Conservation (phyloP, 1,284 basidiomycete species). For the Pascua sp. region DNA sequence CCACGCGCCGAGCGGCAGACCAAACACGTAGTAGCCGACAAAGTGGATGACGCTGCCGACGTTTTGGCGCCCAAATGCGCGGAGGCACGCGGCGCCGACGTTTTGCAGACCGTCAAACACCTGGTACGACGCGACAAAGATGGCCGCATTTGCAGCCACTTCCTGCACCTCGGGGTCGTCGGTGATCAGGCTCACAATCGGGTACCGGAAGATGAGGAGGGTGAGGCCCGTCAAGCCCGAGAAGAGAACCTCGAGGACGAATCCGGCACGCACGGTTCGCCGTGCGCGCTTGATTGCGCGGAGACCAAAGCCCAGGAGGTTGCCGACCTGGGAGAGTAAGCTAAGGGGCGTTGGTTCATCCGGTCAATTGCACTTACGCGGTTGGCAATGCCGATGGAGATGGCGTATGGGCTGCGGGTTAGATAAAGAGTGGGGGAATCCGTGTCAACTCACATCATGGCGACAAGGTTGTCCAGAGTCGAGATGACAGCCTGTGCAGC, state of each 20-base stretch:
- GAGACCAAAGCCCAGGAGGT: constrained; percentile 30
- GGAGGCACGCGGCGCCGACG: constrained; percentile 29
- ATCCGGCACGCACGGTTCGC: constrained; percentile 21
- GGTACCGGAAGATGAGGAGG: constrained; percentile 19
- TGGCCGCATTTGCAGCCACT: constrained; percentile 19
- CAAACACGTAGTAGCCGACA: constrained; percentile 23
- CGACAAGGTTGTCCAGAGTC: constrained; percentile 19
- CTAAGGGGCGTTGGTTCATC: background rate
- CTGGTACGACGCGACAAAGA: constrained; percentile 24
- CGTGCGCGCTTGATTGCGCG: constrained; percentile 24
- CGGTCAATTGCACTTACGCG: constrained; percentile 5
- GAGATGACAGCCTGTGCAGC: constrained; percentile 32
- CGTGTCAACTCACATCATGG: constrained; percentile 9
- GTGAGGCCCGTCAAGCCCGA: constrained; percentile 13
- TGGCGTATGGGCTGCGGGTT: constrained; percentile 19
- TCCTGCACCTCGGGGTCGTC: constrained; percentile 21
- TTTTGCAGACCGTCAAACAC: constrained; percentile 29
- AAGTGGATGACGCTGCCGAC: constrained; percentile 26
- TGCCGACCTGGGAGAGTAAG: constrained; percentile 16
- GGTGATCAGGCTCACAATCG: constrained; percentile 23
- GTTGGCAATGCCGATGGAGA: constrained; percentile 23
- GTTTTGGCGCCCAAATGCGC: constrained; percentile 30
- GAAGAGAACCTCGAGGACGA: constrained; percentile 22
- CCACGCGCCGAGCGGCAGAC: constrained; percentile 27
- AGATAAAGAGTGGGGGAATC: background rate